Base-by-base conservation (phyloP, 140 eudicot species). In the Cichorium intybus region DNA sequence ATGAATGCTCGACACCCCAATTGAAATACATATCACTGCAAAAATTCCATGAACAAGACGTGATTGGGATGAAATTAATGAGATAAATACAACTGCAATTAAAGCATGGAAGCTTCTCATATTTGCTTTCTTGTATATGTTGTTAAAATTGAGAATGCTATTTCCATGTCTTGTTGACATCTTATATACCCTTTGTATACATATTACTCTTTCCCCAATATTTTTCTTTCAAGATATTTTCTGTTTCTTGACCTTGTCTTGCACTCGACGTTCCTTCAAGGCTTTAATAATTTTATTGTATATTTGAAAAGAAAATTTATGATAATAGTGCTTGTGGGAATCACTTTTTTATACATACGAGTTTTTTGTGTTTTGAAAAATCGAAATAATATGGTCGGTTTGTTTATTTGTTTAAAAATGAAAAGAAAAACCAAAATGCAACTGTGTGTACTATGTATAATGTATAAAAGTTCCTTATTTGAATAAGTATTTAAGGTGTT, bases 1-100 rank as follows among this genome's bases (percentile, higher is more conserved):
- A 46, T 21, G 95, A 69, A 75, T 77, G 80, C n/a, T 66, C 29
- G 70, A 79, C 76, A 56, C 85, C 87, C 90, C 90, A 88, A 45
- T 75, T 75, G 81, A 85, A 72, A 49, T 72, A 71, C 60, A 80
- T 68, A 61, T 66, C 81, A 7, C 45, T 56, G 52, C 48, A 21
- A 16, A 82, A 74, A 0, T 45, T 39, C 71, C 89, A 28, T 82
- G 56, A 6, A 81, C 88, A 10, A 63, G 28, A 52, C 75, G 53
- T 14, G 76, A 60, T 10, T 77, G 82, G 35, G 85, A 67, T 18
- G 70, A 76, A 43, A 73, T 21, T 12, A 71, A 62, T 45, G 81
- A 69, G 49, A 81, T 43, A 35, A 73, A 62, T 14, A 75, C 46
- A 59, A 66, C 60, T 10, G 75, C 57, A 17, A 62, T 48, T 33